Evolutionary conservation across 106 monocot genomes (phyloP).

Genomic region (Apostasia ramifera): DNA sequence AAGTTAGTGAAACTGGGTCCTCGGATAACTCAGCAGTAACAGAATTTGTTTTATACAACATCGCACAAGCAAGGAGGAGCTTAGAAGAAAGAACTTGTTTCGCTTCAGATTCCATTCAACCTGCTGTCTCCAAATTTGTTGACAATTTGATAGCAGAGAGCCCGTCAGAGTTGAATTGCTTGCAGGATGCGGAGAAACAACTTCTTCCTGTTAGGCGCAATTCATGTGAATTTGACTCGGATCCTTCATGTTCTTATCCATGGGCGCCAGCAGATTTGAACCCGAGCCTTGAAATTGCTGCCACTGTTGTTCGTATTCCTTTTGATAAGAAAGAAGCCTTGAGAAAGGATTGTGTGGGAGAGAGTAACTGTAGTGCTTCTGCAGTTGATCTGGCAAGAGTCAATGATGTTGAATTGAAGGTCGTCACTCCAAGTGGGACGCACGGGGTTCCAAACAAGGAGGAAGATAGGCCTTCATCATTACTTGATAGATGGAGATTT

Average conservation of each 20-base stretch:
- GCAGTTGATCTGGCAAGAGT: constrained; percentile 1
- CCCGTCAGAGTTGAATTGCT: constrained; percentile 7
- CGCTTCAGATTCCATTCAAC: constrained; percentile 20
- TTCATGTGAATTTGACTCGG: constrained; percentile 16
- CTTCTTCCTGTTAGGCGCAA: constrained; percentile 10
- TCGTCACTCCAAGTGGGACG: constrained; percentile 45
- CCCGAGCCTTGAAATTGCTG: constrained; percentile 59
- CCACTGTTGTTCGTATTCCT: constrained; percentile 52
- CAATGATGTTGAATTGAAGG: constrained; percentile 34
- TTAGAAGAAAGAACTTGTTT: constrained; percentile 15
- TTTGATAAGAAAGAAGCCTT: constrained; percentile 27
- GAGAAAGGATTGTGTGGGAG: constrained; percentile 18
- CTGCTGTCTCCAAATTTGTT: constrained; percentile 8
- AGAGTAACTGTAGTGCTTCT: not conserved
- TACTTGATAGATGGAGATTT: constrained; percentile 81
- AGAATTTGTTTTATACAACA: constrained; percentile 77
- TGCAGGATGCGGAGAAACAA: constrained; percentile 12
- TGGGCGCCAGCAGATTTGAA: constrained; percentile 43
- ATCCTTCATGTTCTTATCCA: constrained; percentile 39
- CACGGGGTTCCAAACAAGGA: constrained; percentile 60
- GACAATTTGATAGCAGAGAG: constrained; percentile 9
- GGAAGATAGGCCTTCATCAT: constrained; percentile 59
- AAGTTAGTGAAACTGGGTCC: constrained; percentile 34
- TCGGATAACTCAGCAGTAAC: constrained; percentile 45
- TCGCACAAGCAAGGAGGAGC: constrained; percentile 54